A percentile compares a stretch with the other conserved stretches of the same genome.
phyloP scores from a whole-genome alignment of 495 filamentous ascomycete species.

The Sphaerosporella brunnea region DNA sequence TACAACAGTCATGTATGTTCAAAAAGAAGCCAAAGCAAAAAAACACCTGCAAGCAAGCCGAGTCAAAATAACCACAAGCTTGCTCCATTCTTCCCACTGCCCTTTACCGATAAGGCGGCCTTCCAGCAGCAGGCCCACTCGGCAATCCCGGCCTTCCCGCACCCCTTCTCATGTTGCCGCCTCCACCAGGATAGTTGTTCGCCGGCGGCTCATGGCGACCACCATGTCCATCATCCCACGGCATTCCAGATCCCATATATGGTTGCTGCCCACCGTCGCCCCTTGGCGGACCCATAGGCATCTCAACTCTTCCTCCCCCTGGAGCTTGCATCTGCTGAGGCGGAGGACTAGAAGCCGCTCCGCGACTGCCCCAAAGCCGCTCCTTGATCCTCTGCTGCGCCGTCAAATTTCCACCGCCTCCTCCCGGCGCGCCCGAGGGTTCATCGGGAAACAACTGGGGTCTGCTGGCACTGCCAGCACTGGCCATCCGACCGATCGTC shows the following conservation, averaged over 20 bases:
- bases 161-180: no score
- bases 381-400: constrained; percentile 48
- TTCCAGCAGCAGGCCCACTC: no score
- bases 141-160: no score
- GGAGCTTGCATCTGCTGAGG: constrained; percentile 17
- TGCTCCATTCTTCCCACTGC: no score
- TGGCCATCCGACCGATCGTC: constrained; percentile 35
- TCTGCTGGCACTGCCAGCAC: constrained; percentile 24
- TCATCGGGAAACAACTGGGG: constrained; percentile 22
- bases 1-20: no score
- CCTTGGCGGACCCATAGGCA: constrained; percentile 13
- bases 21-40: no score
- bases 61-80: no score
- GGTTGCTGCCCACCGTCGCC: constrained; percentile 17
- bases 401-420: constrained; percentile 12
- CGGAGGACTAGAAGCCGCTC: constrained; percentile 11
- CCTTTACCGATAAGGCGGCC: no score
- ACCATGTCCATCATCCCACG: constrained; percentile 19
- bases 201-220: constrained; percentile 9
- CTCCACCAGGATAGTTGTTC: no score
- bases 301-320: constrained; percentile 15
- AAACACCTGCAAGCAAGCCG: no score
- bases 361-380: constrained; percentile 39
- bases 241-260: constrained; percentile 13
- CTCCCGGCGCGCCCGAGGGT: constrained; percentile 17